Evolutionary conservation across 1,284 basidiomycete genomes (phyloP).

Genomic region (Moesziomyces parantarcticus): DNA sequence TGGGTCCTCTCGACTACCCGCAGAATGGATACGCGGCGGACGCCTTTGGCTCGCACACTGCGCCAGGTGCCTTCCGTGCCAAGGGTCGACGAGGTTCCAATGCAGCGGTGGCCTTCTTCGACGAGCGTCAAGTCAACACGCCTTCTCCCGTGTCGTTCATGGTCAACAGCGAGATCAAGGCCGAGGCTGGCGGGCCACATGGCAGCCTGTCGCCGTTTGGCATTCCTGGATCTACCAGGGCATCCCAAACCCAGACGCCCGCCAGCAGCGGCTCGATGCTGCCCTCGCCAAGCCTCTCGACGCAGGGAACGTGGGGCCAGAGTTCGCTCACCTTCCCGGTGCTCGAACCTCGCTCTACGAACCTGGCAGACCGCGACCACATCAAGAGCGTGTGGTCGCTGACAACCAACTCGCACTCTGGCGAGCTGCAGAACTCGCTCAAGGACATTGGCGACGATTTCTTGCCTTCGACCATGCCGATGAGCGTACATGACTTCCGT

Average conservation of each 20-base stretch:
- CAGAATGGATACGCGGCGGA: conserved; percentile 32
- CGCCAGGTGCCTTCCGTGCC: conserved; percentile 19
- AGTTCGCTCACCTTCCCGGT: conserved; percentile 57
- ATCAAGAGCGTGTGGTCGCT: conserved; percentile 63
- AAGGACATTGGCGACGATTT: conserved; percentile 59
- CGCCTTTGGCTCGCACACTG: conserved; percentile 18
- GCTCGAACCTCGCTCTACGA: conserved; percentile 38
- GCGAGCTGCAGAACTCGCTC: conserved; percentile 57
- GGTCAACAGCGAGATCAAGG: conserved; percentile 61
- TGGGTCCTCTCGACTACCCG: conserved; percentile 45
- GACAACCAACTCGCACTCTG: conserved; percentile 40
- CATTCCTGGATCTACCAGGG: conserved; percentile 29
- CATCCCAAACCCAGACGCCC: conserved; percentile 41
- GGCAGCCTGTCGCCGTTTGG: conserved; percentile 35
- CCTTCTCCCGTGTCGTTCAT: conserved; percentile 62
- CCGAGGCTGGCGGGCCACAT: conserved; percentile 17
- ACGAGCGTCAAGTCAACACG: conserved; percentile 38
- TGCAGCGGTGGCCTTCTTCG: conserved; percentile 51
- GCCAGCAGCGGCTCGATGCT: conserved; percentile 44
- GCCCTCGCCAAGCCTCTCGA: conserved; percentile 50
- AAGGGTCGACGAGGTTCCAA: conserved; percentile 44
- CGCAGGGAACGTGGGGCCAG: conserved; percentile 55
- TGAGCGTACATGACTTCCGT: conserved; percentile 54
- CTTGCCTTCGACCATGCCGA: conserved; percentile 51
- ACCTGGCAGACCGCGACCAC: conserved; percentile 45